Percentiles rank a stretch among this genome's conserved stretches.
Evolutionary conservation across 495 filamentous ascomycete genomes (phyloP).

Genomic region (Aspergillus indologenus): DNA sequence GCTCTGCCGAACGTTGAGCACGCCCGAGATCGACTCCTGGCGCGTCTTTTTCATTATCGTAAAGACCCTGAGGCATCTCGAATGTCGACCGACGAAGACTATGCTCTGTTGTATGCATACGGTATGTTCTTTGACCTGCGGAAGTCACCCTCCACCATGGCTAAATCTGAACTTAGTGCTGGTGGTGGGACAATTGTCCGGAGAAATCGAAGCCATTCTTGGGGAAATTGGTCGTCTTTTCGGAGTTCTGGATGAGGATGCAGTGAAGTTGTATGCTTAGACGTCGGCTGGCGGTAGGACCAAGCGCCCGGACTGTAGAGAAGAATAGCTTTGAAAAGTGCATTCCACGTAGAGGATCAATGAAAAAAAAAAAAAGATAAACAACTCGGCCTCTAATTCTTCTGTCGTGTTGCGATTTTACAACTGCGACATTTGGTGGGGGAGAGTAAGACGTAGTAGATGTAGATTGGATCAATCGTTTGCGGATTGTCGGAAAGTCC

Average conservation of each 20-base stretch:
- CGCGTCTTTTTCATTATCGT: slow-evolving; percentile 82
- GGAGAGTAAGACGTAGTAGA: background rate
- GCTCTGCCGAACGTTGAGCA: slow-evolving; percentile 78
- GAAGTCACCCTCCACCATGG: background rate
- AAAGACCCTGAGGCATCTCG: slow-evolving; percentile 57
- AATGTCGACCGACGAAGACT: slow-evolving; percentile 62
- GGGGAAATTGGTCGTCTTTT: slow-evolving; percentile 56
- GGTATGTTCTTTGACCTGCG: slow-evolving; percentile 38
- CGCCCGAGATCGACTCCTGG: slow-evolving; percentile 78
- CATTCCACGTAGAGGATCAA: background rate
- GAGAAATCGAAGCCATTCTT: slow-evolving; percentile 49
- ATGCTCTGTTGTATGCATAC: slow-evolving; percentile 70
- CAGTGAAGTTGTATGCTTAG: slow-evolving; percentile 60
- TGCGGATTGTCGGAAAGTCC: background rate
- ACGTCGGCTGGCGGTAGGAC: background rate
- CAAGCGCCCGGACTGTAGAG: background rate
- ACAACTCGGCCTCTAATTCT: too few species aligned
- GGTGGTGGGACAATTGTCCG: slow-evolving; percentile 52
- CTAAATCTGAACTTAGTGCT: slow-evolving; percentile 33
- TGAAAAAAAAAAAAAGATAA: too few species aligned
- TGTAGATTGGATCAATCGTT: background rate
- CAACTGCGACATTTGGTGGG: too few species aligned
- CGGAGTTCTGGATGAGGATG: slow-evolving; percentile 73
- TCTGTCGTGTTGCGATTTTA: too few species aligned
- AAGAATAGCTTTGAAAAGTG: slow-evolving; percentile 7